Base-by-base conservation (phyloP, 805 yeast species). In the baker's yeast (Saccharomyces cerevisiae) region DNA sequence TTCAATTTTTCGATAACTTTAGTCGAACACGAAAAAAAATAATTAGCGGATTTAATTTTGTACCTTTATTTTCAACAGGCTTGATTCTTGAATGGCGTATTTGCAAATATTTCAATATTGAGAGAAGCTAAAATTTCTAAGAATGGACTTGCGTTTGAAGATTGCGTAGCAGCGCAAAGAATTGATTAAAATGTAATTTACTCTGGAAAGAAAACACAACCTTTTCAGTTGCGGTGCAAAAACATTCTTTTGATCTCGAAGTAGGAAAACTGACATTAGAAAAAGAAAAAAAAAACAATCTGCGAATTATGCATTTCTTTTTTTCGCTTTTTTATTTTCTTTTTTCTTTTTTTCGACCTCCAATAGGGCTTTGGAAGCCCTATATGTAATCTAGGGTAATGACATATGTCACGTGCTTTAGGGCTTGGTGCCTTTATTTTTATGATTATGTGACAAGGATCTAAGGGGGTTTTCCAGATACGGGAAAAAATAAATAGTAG, bases 401-500 rank as follows among this genome's bases (percentile, higher is more conserved):
- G 43, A 6, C 43, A 22, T 36, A 36, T 8, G 9, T 8, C 22
- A 17, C 24, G 4, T 8, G 10, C 13, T 2, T 4, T 36, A 36
- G 43, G 43, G 43, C 24, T 36, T 36, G 4, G 10, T 32, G 43
- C 4, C 22, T n/a, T 8, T 21, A 6, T 32, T 32, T 36, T 17
- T 17, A n/a, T 8, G 43, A 26, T 17, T 21, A 10, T 8, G 10
- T 17, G 10, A 21, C 43, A 17, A 21, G 22, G 22, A 36, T 17
- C 24, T 17, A 11, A 36, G 13, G 24, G 22, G 13, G 43, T 3
- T 31, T 9, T 31, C 51, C 51, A 2, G 41, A 52, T 48, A 41
- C 24, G 54, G 54, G n/a, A 48, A 52, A 48, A 41, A 32, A 53
- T 53, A 53, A 53, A 53, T 50, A 53, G 22, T 3, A 3, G 28